Evolutionary conservation across 2,329 filamentous ascomycete genomes (phyloP).

Genomic region (Neofusicoccum kwambonambiense): DNA sequence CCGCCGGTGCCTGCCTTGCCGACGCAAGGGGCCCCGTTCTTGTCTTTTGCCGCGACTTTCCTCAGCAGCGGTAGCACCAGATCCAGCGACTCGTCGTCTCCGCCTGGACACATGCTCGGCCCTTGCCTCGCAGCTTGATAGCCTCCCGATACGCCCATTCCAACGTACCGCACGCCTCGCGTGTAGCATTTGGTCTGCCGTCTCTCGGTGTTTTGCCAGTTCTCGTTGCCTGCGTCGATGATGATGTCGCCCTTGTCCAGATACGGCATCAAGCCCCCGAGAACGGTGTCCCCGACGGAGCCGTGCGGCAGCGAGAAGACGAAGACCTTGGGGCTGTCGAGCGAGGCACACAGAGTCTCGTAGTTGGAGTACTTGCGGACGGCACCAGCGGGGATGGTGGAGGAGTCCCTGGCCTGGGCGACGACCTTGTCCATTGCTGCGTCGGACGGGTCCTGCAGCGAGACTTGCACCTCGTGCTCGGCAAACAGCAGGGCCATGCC

Average conservation of each 20-base stretch:
- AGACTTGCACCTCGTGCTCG: constrained; percentile 56
- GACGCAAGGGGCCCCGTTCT: constrained; percentile 59
- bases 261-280: constrained; percentile 49
- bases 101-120: constrained; percentile 66
- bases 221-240: constrained; percentile 67
- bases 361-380: constrained; percentile 41
- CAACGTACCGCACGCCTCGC: constrained; percentile 63
- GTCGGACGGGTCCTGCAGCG: constrained; percentile 54
- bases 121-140: constrained; percentile 67
- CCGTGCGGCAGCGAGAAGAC: constrained; percentile 55
- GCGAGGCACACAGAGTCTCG: constrained; percentile 49
- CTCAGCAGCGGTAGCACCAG: constrained; percentile 61
- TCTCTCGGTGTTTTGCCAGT: constrained; percentile 63
- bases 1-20: constrained; percentile 61
- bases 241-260: constrained; percentile 64
- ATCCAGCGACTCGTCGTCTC: constrained; percentile 57
- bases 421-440: constrained; percentile 48
- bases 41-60: constrained; percentile 62
- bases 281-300: constrained; percentile 47
- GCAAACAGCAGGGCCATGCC: constrained; percentile 60
- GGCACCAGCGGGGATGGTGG: constrained; percentile 15
- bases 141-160: constrained; percentile 67
- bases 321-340: constrained; percentile 51
- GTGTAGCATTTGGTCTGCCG: constrained; percentile 58
- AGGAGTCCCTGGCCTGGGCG: constrained; percentile 39